Conservation (phyloP, 75 land plant genomes). For the Pinus albicaulis region DNA sequence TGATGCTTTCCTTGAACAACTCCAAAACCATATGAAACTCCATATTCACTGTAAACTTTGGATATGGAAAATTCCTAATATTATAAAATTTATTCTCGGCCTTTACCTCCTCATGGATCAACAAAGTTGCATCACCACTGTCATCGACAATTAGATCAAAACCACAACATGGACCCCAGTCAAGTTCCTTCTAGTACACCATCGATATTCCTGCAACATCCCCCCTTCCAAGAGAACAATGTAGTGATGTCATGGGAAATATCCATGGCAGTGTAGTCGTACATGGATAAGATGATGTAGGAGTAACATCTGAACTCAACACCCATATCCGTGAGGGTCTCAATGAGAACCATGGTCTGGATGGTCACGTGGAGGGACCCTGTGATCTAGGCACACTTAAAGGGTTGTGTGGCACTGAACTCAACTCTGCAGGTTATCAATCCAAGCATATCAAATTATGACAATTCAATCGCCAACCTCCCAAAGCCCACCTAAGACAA, state of each 20-base stretch:
- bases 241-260: slow-evolving; percentile 57
- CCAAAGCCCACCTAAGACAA: slow-evolving; percentile 89
- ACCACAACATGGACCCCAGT: slow-evolving; percentile 85
- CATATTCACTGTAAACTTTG: slow-evolving; percentile 65
- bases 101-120: slow-evolving; percentile 87
- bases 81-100: background rate
- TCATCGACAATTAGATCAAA: slow-evolving; percentile 92
- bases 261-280: slow-evolving; percentile 15
- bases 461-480: slow-evolving; percentile 53
- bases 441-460: slow-evolving; percentile 65
- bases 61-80: slow-evolving; percentile 69
- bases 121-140: slow-evolving; percentile 66
- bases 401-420: slow-evolving; percentile 67
- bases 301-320: background rate
- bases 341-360: too few relatives aligned
- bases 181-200: slow-evolving; percentile 94
- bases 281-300: slow-evolving; percentile 15
- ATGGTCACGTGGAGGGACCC: slow-evolving; percentile 85
- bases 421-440: slow-evolving; percentile 71
- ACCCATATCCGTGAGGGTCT: too few relatives aligned
- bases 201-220: slow-evolving; percentile 93
- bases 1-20: slow-evolving; percentile 47
- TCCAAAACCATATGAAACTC: slow-evolving; percentile 84
- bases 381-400: slow-evolving; percentile 77
- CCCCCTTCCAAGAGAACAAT: slow-evolving; percentile 93